Evolutionary conservation across 228 moss, liverwort and hornwort genomes (phyloP), one percentile per base, ranked within the genome.

Genomic region (Sphagnum fallax): DNA sequence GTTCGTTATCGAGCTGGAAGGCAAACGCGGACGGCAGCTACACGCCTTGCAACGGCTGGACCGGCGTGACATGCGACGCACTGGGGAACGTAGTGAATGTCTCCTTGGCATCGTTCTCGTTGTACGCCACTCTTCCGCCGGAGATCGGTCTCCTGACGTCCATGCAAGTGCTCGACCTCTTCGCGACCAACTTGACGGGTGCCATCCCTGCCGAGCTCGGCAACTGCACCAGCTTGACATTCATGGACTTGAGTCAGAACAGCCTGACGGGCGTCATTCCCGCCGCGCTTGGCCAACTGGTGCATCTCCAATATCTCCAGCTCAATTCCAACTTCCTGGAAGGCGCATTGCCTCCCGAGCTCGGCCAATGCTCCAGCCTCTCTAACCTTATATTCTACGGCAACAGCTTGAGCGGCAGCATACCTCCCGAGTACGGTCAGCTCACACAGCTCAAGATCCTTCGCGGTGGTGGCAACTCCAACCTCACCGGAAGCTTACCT

Each of bases 191-290:
- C 73, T 60, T 86, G 71, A 91, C 83, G 6, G 96, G 92, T 16
- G 52, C 9, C 70, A 91, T 96, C 65, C 96, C 96, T 10, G 76
- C 60, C 5, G 89, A 84, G 49, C 72, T 96, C 52, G 80, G 86
- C 10, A 79, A 75, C 69, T 89, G 91, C 67, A 84, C 79, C 18
- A 77, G 88, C 68, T 60, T 96, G 82, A 71, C 69, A 47, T 50
- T 76, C 47, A 73, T 96, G 67, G 86, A 89, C 68, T 79, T 92
- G 58, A 89, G 89, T 51, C 75, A 84, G 64, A 96, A 96, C 52
- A 76, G 82, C 63, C 71, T 96, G n/a, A 74, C 78, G 3, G 96
- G 96, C 16, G 69, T 70, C 13, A 84, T 96, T 16, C 96, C 96
- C 13, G 60, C 74, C 7, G 81, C 81, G 68, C 84, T 96, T 4